Percentiles rank a stretch among this genome's conserved stretches.
These are phyloP conservation scores for Ceratocystis colombiana DNA, from an alignment of 2,329 filamentous ascomycete species.

Conservation along the genomic window DNA sequence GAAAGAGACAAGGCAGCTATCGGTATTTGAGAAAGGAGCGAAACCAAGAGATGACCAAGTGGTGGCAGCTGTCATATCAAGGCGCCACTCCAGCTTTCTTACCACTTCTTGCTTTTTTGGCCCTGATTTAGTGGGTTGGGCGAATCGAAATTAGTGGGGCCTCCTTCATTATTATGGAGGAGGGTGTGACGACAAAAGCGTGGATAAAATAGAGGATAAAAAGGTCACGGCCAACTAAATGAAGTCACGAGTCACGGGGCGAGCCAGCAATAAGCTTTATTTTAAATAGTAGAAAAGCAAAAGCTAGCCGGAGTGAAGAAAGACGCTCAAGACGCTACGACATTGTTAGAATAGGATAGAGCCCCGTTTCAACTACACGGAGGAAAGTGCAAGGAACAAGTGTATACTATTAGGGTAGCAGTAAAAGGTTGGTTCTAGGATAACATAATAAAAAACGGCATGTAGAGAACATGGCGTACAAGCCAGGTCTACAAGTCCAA, in stretches of 20 bases:
- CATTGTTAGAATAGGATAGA: too few relatives aligned
- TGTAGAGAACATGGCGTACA: too few relatives aligned
- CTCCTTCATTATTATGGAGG: neutral
- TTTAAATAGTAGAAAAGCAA: neutral
- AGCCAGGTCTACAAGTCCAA: too few relatives aligned
- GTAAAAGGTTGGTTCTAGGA: too few relatives aligned
- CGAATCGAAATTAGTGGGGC: slow-evolving; percentile 3
- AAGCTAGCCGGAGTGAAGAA: neutral
- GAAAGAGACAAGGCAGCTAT: slow-evolving; percentile 19
- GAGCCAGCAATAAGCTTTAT: neutral
- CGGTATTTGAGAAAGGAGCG: slow-evolving; percentile 11
- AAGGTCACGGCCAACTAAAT: neutral
- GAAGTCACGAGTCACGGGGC: slow-evolving; percentile 1
- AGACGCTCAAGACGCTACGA: too few relatives aligned
- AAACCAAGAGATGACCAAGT: neutral
- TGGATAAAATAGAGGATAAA: slow-evolving; percentile 4
- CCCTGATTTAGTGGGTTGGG: neutral
- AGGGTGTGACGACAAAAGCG: neutral
- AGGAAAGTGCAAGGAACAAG: too few relatives aligned
- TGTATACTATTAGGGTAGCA: too few relatives aligned
- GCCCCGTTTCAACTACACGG: too few relatives aligned
- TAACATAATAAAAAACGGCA: too few relatives aligned
- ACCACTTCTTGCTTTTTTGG: neutral
- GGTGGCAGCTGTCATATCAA: neutral
- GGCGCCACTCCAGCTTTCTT: neutral